phyloP scores from a whole-genome alignment of 1,284 basidiomycete species.

The Apiotrichum akiyoshidainum region DNA sequence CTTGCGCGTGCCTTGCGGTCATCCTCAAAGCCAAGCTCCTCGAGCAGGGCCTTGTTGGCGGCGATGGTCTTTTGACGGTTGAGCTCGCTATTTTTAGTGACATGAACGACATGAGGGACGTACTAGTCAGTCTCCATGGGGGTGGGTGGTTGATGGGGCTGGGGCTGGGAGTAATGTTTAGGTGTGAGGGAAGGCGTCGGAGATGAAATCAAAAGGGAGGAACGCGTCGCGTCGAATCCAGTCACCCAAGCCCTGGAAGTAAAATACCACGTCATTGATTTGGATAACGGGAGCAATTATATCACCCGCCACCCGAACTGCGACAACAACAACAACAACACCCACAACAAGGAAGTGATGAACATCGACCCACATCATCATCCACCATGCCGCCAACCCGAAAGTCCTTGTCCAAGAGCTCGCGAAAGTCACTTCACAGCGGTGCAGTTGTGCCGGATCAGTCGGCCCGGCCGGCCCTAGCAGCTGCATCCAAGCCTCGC shows the following conservation, averaged over 20 bases:
- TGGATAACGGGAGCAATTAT: neutral
- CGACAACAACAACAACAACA: neutral
- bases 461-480: neutral
- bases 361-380: neutral
- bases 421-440: neutral
- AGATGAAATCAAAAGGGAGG: no score
- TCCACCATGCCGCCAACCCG: conserved; percentile 18
- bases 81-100: conserved; percentile 35
- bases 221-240: neutral
- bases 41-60: conserved; percentile 48
- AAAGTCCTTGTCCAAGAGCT: conserved; percentile 17
- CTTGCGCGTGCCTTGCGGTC: conserved; percentile 23
- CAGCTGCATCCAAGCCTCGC: neutral
- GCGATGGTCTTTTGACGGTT: conserved; percentile 51
- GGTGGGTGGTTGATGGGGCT: no score
- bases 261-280: neutral
- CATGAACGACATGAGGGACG: neutral
- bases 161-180: no score
- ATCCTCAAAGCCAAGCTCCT: conserved; percentile 47
- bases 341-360: neutral
- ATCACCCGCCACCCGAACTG: neutral
- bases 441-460: neutral
- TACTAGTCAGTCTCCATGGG: conserved; percentile 1
- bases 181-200: no score
- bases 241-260: neutral